These are phyloP conservation scores for Physocladia obscura DNA, from an alignment of 192 early-diverging fungal genomes.

Conservation along the genomic window DNA sequence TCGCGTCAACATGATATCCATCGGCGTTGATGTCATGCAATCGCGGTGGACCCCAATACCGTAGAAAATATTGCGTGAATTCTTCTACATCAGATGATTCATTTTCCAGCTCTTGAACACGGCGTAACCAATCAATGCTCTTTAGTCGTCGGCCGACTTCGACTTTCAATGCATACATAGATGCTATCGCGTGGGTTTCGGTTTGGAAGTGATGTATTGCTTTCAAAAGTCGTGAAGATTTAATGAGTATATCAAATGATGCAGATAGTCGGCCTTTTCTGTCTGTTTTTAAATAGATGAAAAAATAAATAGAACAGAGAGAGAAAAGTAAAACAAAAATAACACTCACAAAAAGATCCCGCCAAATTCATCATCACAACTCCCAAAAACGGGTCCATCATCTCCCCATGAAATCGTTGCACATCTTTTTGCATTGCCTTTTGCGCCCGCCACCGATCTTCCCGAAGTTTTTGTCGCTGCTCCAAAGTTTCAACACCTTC, in stretches of 20 bases:
- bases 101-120: constrained; percentile 32
- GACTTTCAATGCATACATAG: constrained; percentile 32
- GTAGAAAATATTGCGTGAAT: too few relatives aligned
- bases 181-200: constrained; percentile 20
- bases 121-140: constrained; percentile 42
- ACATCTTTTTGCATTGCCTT: not conserved
- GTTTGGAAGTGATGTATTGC: constrained; percentile 19
- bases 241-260: constrained; percentile 31
- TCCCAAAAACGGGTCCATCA: constrained; percentile 6
- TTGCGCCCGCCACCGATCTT: not conserved
- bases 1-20: constrained; percentile 16
- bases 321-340: too few relatives aligned
- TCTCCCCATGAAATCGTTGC: not conserved
- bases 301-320: too few relatives aligned
- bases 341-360: constrained; percentile 8
- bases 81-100: too few relatives aligned
- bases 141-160: constrained; percentile 35
- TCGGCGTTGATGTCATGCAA: constrained; percentile 36
- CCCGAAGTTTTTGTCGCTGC: too few relatives aligned
- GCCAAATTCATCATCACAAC: constrained; percentile 10
- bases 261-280: constrained; percentile 37
- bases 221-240: constrained; percentile 32
- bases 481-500: too few relatives aligned
- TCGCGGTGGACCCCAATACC: constrained; percentile 33
- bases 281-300: too few relatives aligned